Percentiles rank a stretch among this genome's conserved stretches.
phyloP scores from a whole-genome alignment of 2,329 filamentous ascomycete species.

The Xylaria sp. region DNA sequence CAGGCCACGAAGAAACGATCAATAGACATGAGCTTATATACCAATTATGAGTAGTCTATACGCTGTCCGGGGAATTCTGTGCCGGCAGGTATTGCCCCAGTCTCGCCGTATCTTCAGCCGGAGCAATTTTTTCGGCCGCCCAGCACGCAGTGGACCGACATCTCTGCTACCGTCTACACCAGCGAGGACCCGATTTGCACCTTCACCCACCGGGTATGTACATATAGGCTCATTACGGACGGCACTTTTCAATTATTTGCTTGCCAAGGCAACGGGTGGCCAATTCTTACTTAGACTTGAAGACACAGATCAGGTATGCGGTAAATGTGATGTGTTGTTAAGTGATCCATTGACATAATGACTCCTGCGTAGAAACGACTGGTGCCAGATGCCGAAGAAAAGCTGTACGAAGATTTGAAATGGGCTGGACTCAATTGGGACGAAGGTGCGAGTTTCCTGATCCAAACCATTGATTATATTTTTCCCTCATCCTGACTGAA shows the following conservation, averaged over 20 bases:
- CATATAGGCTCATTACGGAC: constrained; percentile 93
- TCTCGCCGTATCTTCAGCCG: constrained; percentile 41
- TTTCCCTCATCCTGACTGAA: constrained; percentile 29
- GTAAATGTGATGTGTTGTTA: neutral
- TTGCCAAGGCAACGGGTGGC: constrained; percentile 87
- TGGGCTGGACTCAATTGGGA: constrained; percentile 96
- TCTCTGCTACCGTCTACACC: constrained; percentile 62
- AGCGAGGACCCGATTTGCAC: constrained; percentile 87
- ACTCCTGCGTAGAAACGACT: constrained; percentile 73
- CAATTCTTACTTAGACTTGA: constrained; percentile 93
- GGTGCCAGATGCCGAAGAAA: constrained; percentile 79
- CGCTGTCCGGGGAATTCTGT: constrained; percentile 37
- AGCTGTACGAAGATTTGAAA: constrained; percentile 79
- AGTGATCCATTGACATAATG: constrained; percentile 2
- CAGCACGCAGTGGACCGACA: constrained; percentile 30
- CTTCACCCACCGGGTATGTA: constrained; percentile 92
- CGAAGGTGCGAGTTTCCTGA: constrained; percentile 68
- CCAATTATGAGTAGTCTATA: constrained; percentile 42
- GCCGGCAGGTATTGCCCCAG: constrained; percentile 35
- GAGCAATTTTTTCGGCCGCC: constrained; percentile 45
- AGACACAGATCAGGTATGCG: constrained; percentile 87
- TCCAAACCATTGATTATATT: neutral
- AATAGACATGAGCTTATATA: constrained; percentile 13
- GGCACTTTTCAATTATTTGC: constrained; percentile 92
- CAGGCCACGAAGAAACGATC: constrained; percentile 16